phyloP scores from a whole-genome alignment of 2,329 filamentous ascomycete genomes.

The Thielaviopsis punctulata region DNA sequence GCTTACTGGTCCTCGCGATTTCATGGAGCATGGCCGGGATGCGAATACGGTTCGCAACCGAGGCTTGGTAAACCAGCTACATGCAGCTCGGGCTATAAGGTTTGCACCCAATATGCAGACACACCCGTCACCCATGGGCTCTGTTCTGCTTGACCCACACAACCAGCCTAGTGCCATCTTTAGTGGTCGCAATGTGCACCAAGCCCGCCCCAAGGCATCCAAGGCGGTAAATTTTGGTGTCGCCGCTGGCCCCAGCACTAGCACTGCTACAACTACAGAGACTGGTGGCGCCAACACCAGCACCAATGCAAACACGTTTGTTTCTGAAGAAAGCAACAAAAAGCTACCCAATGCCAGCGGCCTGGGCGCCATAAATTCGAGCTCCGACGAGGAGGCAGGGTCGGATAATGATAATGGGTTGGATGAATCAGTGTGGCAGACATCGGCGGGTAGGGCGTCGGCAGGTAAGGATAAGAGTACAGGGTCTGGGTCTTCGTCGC shows the following conservation, averaged over 20 bases:
- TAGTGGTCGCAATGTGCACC: slow-evolving; percentile 28
- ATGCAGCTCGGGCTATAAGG: slow-evolving; percentile 2
- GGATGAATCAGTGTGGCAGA: slow-evolving; percentile 44
- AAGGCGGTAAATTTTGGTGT: not conserved
- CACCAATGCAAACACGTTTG: not conserved
- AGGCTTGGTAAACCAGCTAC: not conserved
- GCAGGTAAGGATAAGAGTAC: not conserved
- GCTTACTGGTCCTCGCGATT: not conserved
- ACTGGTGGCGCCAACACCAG: not conserved
- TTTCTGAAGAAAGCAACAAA: slow-evolving; percentile 1
- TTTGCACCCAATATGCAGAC: slow-evolving; percentile 38
- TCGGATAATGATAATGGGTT: slow-evolving; percentile 34
- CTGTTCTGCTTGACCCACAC: slow-evolving; percentile 57
- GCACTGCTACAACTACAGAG: not conserved
- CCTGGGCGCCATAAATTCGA: too few relatives aligned
- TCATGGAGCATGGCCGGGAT: not conserved
- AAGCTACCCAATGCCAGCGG: not conserved
- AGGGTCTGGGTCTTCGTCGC: not conserved
- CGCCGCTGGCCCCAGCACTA: not conserved
- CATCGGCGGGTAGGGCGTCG: slow-evolving; percentile 32
- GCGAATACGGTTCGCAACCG: not conserved
- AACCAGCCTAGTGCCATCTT: slow-evolving; percentile 44
- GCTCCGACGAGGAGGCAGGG: too few relatives aligned
- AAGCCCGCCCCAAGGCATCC: slow-evolving; percentile 22
- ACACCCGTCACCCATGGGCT: slow-evolving; percentile 50